A percentile compares a stretch with the other conserved stretches of the same genome.
Evolutionary conservation across 1,284 basidiomycete species (phyloP).

Genomic region (Grifola frondosa): DNA sequence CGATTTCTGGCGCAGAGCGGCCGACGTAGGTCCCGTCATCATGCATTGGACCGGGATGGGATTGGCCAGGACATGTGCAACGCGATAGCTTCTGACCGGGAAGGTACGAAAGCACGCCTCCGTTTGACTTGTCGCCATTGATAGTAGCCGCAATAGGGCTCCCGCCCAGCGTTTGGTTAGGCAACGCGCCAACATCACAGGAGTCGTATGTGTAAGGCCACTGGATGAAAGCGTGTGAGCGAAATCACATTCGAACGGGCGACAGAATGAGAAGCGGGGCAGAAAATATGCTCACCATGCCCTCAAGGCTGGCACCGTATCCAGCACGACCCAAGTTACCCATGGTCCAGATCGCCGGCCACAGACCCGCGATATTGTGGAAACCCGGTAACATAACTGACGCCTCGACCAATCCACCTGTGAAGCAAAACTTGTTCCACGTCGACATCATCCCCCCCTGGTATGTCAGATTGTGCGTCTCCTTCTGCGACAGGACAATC

Average conservation of each 20-base stretch:
- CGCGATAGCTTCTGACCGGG: constrained; percentile 77
- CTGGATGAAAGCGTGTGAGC: constrained; percentile 17
- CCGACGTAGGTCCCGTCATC: constrained; percentile 62
- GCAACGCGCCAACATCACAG: constrained; percentile 58
- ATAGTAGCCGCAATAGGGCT: constrained; percentile 37
- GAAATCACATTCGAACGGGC: no score
- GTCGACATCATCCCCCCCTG: constrained; percentile 68
- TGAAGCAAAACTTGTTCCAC: constrained; percentile 97
- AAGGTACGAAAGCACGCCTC: constrained; percentile 55
- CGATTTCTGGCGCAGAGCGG: constrained; percentile 85
- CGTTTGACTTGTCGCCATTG: constrained; percentile 37
- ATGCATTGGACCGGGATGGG: constrained; percentile 78
- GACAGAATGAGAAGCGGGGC: background rate
- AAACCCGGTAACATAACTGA: constrained; percentile 82
- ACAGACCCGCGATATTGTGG: constrained; percentile 52
- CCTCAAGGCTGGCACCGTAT: constrained; percentile 61
- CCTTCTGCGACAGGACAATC: constrained; percentile 70
- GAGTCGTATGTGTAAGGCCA: constrained; percentile 59
- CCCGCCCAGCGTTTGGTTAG: constrained; percentile 45
- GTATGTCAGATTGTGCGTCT: constrained; percentile 75
- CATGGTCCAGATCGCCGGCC: constrained; percentile 58
- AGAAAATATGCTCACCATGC: constrained; percentile 35
- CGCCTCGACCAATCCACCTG: constrained; percentile 74
- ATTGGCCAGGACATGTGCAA: constrained; percentile 80
- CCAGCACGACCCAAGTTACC: constrained; percentile 59